Percentiles rank a stretch among this genome's conserved stretches.
Evolutionary conservation across 2,329 filamentous ascomycete genomes (phyloP).

Genomic region (Phyllosticta citribraziliensis): DNA sequence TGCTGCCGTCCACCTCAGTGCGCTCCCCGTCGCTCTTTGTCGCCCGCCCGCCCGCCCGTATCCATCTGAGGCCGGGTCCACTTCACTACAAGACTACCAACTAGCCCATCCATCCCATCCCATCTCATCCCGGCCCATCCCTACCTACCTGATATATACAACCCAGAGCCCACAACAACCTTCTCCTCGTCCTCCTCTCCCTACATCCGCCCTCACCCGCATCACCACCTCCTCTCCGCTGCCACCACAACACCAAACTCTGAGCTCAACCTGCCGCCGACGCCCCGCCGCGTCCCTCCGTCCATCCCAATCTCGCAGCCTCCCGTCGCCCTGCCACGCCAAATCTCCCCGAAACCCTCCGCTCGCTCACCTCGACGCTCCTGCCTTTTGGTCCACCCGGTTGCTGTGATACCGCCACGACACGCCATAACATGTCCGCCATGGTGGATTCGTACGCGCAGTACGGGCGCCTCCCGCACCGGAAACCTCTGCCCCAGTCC

Average conservation of each 20-base stretch:
- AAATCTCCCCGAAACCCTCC: neutral
- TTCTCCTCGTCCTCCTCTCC: neutral
- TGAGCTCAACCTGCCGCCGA: neutral
- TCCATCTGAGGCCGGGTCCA: neutral
- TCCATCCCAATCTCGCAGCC: neutral
- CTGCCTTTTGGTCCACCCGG: neutral
- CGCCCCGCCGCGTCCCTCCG: neutral
- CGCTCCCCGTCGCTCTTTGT: neutral
- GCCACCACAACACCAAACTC: neutral
- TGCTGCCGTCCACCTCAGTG: no score
- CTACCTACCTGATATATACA: neutral
- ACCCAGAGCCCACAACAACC: neutral
- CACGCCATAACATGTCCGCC: constrained; percentile 10
- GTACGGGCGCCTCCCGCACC: constrained; percentile 14
- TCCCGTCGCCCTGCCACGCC: neutral
- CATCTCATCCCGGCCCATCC: neutral
- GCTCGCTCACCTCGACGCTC: neutral
- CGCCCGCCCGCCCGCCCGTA: neutral
- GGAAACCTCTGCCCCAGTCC: constrained; percentile 16
- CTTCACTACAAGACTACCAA: neutral
- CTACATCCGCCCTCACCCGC: no score
- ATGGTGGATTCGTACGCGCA: constrained; percentile 13
- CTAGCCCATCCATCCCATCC: neutral
- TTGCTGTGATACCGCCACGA: constrained; percentile 37
- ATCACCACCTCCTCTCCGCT: no score